Evolutionary conservation across 2,329 filamentous ascomycete species (phyloP), one percentile per base, ranked within the genome.

Genomic region (Aspergillus ochraceus): DNA sequence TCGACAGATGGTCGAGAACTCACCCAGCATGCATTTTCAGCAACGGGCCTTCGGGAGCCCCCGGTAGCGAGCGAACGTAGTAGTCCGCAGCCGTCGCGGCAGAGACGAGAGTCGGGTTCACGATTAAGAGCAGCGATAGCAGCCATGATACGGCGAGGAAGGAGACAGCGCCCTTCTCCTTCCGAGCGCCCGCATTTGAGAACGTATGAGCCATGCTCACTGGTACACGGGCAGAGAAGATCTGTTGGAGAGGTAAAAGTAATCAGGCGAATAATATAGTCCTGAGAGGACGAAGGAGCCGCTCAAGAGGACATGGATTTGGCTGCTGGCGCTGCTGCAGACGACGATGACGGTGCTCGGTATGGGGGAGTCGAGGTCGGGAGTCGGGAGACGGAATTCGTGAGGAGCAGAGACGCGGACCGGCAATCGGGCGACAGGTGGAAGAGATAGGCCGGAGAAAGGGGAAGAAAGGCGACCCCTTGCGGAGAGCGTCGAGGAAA

Each of bases 21-120:
- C 81, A 97, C 92, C 95, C 95, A 80, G 95, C 94, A 83, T 98
- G 95, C 94, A 98, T 98, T 83, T 97, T 97, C 71, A 97, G 79
- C 62, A 92, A 79, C 42, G 91, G 88, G 20, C 86, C 89, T 66
- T 87, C 82, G 10, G 96, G 94, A 57, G 90, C 87, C 32, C 96
- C 95, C 6, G 95, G 95, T 20, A 99, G 83, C 9, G 88, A 86
- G 69, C 87, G 88, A 56, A 99, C 90, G 79, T 89, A 98, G 77
- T 97, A 99, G 76, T 99, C 93, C 32, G 89, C 91, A 51, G 91
- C 89, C 2, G 84, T 83, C 73, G 86, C 87, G 19, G 74, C 72
- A 14, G 63, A 62, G 4, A 64, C 67, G 36, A 65, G 55, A 20
- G 64, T 57, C 6, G 71, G 66, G 49, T 61, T 71, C 46, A 70